Evolutionary conservation across 805 yeast species (phyloP), one percentile per base, ranked within the genome.

Genomic region (Yamadazyma insecticola): DNA sequence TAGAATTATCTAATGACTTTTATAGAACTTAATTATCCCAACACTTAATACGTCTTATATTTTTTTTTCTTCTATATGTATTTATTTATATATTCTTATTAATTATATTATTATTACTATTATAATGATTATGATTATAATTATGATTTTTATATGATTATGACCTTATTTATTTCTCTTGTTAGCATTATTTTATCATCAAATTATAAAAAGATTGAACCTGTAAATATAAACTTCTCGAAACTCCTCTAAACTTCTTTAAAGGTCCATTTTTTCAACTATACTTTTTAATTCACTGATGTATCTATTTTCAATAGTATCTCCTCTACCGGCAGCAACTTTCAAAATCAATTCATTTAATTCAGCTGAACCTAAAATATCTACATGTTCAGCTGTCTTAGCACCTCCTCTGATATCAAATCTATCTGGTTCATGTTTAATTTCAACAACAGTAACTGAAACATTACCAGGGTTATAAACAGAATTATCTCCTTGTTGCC

Each of bases 371-470:
- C 98, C 98, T 28, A 92, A 66, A 28, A 92, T 89, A 53, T 92
- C 98, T 17, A 92, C 98, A 56, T 92, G 98, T 48, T 92, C 98
- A 1, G 97, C 97, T 1, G 97, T 90, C 53, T 83, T 84, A 8
- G 96, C 94, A 10, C 98, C 98, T 16, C 98, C 98, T 43, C 98
- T 73, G 20, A 92, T 84, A 60, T 92, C 98, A 48, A 84, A 88
- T 43, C 85, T 64, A 50, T 86, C 95, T 0, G 98, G 98, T 51
- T 89, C 94, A 50, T 92, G 96, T 47, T 75, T 73, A 64, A 92
- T 81, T 59, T 92, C 98, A 10, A 90, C 96, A 29, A 88, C 70
- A 14, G 76, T 89, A 13, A 90, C 94, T 13, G 66, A 48, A 2
- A 76, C 58, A 6, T 72, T 69, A 1, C 84, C 95, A 2, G 98